phyloP scores from a whole-genome alignment of 441 rosid genomes.

The Melastoma candidum region DNA sequence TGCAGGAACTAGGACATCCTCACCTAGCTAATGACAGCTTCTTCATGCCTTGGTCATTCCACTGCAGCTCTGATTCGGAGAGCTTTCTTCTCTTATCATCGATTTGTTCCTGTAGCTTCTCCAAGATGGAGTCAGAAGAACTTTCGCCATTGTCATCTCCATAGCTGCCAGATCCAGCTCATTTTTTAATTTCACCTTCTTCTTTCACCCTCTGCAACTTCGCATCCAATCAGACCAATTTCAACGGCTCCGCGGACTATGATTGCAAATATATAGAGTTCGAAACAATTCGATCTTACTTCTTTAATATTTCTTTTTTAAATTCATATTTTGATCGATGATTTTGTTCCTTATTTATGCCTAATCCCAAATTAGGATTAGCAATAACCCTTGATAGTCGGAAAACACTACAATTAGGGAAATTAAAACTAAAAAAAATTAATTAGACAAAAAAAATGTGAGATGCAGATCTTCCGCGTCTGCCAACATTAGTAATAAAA shows the following conservation, averaged over 20 bases:
- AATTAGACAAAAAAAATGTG: too few relatives aligned
- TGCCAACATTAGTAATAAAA: too few relatives aligned
- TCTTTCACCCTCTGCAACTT: conserved; percentile 7
- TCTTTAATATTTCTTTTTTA: neutral
- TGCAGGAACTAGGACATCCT: conserved; percentile 18
- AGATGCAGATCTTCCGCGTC: too few relatives aligned
- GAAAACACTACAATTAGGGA: too few relatives aligned
- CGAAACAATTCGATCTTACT: neutral
- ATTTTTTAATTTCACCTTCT: conserved; percentile 22
- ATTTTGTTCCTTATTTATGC: neutral
- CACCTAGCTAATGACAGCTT: neutral
- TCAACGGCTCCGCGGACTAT: neutral
- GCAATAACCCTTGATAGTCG: too few relatives aligned
- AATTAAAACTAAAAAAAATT: too few relatives aligned
- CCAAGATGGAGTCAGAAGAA: conserved; percentile 35
- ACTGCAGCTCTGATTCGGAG: conserved; percentile 34
- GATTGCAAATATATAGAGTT: neutral
- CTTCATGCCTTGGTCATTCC: conserved; percentile 24
- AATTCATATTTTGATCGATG: conserved; percentile 1
- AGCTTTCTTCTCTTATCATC: conserved; percentile 30
- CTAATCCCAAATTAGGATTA: too few relatives aligned
- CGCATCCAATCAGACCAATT: neutral
- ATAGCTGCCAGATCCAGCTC: conserved; percentile 49
- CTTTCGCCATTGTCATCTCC: conserved; percentile 41
- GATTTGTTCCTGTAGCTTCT: conserved; percentile 39